Conservation (phyloP, 164 flowering plant species). For the Nelumbo lutea region DNA sequence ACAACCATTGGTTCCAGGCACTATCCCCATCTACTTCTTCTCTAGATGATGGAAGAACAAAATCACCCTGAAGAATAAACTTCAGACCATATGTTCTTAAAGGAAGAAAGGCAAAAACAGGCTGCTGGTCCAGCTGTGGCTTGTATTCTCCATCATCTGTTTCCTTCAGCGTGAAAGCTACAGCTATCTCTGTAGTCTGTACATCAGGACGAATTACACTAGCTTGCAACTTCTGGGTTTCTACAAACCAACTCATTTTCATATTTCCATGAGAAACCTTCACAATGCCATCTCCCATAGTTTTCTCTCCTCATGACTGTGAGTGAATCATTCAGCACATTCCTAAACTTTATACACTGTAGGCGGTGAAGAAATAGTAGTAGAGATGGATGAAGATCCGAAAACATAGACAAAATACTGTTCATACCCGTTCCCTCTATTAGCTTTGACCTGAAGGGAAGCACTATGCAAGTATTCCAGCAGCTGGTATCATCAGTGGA, state of each 20-base stretch:
- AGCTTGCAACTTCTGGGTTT: constrained; percentile 48
- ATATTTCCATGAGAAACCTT: constrained; percentile 71
- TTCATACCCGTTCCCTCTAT: constrained; percentile 40
- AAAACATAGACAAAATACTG: constrained; percentile 64
- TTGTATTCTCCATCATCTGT: constrained; percentile 40
- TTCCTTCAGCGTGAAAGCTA: constrained; percentile 78
- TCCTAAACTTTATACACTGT: constrained; percentile 62
- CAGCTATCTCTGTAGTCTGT: constrained; percentile 72
- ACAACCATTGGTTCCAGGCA: constrained; percentile 95
- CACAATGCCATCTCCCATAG: constrained; percentile 61
- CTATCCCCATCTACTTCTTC: constrained; percentile 95
- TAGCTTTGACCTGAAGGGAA: constrained; percentile 64
- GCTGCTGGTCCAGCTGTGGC: constrained; percentile 62
- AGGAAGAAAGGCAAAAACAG: constrained; percentile 96
- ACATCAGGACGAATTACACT: constrained; percentile 52
- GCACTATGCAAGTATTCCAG: constrained; percentile 91
- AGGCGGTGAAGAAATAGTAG: constrained; percentile 92
- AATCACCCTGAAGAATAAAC: constrained; percentile 94
- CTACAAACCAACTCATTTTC: constrained; percentile 81
- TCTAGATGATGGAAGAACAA: constrained; percentile 91
- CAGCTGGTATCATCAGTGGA: constrained; percentile 27
- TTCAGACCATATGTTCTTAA: constrained; percentile 88
- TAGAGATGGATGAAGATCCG: constrained; percentile 93
- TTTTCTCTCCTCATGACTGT: constrained; percentile 71
- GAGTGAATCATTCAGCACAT: constrained; percentile 51